Percentiles rank a stretch among this genome's conserved stretches.
Conservation (phyloP, 768 basidiomycete genomes). For the Brasilioporus rufonigricans region DNA sequence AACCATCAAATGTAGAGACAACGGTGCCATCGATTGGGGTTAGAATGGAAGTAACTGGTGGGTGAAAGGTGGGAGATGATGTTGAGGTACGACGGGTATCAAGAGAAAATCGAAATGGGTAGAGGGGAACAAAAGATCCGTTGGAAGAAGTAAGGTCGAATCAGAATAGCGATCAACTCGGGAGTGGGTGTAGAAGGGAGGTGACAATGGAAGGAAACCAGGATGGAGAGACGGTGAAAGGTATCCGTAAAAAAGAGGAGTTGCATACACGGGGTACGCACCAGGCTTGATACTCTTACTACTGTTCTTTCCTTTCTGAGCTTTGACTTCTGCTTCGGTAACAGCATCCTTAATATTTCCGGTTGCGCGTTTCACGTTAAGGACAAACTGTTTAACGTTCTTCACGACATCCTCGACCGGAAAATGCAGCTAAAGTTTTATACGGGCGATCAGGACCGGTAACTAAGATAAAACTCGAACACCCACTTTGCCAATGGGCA, state of each 20-base stretch:
- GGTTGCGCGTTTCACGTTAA: constrained; percentile 70
- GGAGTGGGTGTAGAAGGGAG: background rate
- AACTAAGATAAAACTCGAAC: background rate
- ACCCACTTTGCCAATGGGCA: constrained; percentile 75
- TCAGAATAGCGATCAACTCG: background rate
- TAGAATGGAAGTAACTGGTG: constrained; percentile 6
- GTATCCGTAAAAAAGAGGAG: background rate
- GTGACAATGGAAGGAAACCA: background rate
- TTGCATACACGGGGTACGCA: constrained; percentile 15
- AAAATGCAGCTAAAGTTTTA: constrained; percentile 60
- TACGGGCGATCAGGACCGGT: background rate
- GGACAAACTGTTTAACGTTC: constrained; percentile 76
- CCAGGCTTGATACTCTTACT: constrained; percentile 46
- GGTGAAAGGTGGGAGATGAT: background rate
- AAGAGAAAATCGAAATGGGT: background rate
- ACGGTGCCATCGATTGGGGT: constrained; percentile 14
- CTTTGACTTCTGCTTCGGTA: constrained; percentile 38
- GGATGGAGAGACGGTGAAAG: background rate
- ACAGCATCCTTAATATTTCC: constrained; percentile 58
- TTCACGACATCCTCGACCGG: constrained; percentile 70
- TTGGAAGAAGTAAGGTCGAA: background rate
- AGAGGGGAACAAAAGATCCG: background rate
- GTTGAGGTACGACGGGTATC: background rate
- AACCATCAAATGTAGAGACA: constrained; percentile 5
- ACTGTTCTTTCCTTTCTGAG: constrained; percentile 36